Base-by-base conservation (phyloP, 495 filamentous ascomycete genomes). In the Aspergillus mulundensis region DNA sequence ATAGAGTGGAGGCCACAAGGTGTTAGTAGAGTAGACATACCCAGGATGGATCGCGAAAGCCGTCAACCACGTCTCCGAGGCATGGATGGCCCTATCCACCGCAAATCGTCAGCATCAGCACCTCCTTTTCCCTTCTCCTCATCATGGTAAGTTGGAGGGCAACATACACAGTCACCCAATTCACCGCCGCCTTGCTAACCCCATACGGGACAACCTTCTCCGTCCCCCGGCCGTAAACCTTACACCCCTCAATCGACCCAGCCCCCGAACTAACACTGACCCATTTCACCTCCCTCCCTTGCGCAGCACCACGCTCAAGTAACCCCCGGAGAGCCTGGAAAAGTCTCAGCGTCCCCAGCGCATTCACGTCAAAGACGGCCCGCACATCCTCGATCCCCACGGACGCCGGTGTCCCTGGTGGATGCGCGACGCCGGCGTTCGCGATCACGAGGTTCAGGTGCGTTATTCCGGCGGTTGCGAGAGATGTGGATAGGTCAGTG, bases 391-490 rank as follows among this genome's bases (percentile, higher is more conserved):
- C 40, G 25, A 38, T 15, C 2, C 6, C 15, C 1, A 45, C 41
- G 11, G 30, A 20, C 8, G 41, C 51, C 7, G 43, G n/a, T 0
- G 40, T 16, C 24, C 23, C 25, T 0, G 41, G n/a, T 0, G 38
- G 11, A n/a, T 10, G 2, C 1, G 39, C 25, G 16, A 43, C 30
- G 15, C 51, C 51, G 0, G 39, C 16, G 39, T 54, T 54, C 15
- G 51, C 21, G 24, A 45, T 45, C 14, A 54, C 40, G 23, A 45
- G 19, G 51, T 54, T 41, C 24, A 54, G 25, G 15, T 54, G 51
- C 3, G 14, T 43, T 1, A 54, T 54, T 11, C 30, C 30, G 1
- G 30, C 15, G 24, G 7, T 11, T 1, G 30, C 16, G 24, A 53
- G 15, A 2, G 11, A 6, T 0, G 34, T 1, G 6, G 40, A 15